Conservation (phyloP, 2,329 filamentous ascomycete species). For the Fusarium xylarioides region DNA sequence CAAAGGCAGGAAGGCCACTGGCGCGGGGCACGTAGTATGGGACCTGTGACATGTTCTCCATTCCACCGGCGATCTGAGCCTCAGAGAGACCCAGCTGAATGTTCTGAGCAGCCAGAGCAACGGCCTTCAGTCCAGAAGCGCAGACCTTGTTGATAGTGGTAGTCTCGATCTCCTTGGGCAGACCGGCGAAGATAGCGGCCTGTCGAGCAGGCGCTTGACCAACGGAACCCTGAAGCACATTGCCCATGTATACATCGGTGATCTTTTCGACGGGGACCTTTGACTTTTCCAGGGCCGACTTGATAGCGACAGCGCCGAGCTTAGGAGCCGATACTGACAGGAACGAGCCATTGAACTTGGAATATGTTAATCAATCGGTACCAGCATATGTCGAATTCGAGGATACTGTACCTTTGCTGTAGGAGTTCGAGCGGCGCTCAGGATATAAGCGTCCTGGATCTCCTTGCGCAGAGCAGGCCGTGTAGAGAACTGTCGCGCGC, state of each 20-base stretch:
- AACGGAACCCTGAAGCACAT: conserved; percentile 83
- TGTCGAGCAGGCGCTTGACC: conserved; percentile 94
- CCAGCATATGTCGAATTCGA: neutral
- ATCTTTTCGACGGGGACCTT: conserved; percentile 82
- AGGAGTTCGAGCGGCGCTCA: conserved; percentile 89
- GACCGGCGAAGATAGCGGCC: conserved; percentile 86
- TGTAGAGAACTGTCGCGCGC: conserved; percentile 59
- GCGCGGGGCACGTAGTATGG: conserved; percentile 89
- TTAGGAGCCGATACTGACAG: conserved; percentile 83
- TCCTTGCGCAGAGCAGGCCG: conserved; percentile 64
- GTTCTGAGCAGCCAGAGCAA: conserved; percentile 89
- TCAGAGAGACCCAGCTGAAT: conserved; percentile 92
- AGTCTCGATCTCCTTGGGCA: conserved; percentile 83
- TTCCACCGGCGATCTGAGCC: conserved; percentile 90
- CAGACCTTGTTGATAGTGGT: conserved; percentile 98
- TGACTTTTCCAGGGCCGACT: conserved; percentile 87
- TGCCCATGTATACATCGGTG: conserved; percentile 96
- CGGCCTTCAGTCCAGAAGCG: conserved; percentile 92
- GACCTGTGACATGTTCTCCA: conserved; percentile 97
- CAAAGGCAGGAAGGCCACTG: conserved; percentile 85
- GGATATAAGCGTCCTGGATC: conserved; percentile 90
- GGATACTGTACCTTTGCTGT: conserved; percentile 76
- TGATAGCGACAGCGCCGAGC: conserved; percentile 90
- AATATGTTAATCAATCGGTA: neutral
- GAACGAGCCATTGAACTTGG: conserved; percentile 92